phyloP scores from a whole-genome alignment of 1,284 basidiomycete genomes.

The Agaricales sp. region DNA sequence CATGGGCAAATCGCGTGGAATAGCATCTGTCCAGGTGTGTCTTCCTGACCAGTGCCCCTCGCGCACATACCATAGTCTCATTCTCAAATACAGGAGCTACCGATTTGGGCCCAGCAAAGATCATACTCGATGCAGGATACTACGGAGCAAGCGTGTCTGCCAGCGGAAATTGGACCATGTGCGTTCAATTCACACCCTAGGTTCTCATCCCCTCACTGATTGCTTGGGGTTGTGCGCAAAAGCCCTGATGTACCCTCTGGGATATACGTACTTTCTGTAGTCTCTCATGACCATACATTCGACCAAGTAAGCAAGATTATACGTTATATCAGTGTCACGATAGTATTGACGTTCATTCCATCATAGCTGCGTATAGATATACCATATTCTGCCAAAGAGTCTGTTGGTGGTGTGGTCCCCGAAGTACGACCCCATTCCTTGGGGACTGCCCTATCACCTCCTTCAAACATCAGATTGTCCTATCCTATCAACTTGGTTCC shows the following conservation, averaged over 20 bases:
- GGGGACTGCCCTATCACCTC: constrained; percentile 58
- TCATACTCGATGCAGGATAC: constrained; percentile 48
- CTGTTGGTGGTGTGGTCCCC: constrained; percentile 15
- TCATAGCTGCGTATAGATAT: constrained; percentile 57
- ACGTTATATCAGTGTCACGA: too few relatives aligned
- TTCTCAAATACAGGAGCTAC: constrained; percentile 23
- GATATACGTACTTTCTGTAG: constrained; percentile 55
- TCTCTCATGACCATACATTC: constrained; percentile 54
- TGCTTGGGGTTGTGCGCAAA: too few relatives aligned
- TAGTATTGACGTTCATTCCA: too few relatives aligned
- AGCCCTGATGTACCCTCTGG: constrained; percentile 58
- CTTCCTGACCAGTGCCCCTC: constrained; percentile 3
- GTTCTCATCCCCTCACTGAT: constrained; percentile 8
- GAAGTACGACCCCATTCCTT: constrained; percentile 53
- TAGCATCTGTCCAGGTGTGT: constrained; percentile 45
- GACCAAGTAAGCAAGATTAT: constrained; percentile 43
- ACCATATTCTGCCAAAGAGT: constrained; percentile 22
- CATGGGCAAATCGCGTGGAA: constrained; percentile 56
- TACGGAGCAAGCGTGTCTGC: constrained; percentile 39
- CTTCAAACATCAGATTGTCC: constrained; percentile 44
- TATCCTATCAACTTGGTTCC: constrained; percentile 56
- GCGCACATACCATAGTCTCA: constrained; percentile 1
- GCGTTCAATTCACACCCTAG: constrained; percentile 13
- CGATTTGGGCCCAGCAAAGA: constrained; percentile 45
- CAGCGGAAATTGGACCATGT: constrained; percentile 61